phyloP scores from a whole-genome alignment of 192 early-diverging fungal species.

The Backusella parvicylindrica region DNA sequence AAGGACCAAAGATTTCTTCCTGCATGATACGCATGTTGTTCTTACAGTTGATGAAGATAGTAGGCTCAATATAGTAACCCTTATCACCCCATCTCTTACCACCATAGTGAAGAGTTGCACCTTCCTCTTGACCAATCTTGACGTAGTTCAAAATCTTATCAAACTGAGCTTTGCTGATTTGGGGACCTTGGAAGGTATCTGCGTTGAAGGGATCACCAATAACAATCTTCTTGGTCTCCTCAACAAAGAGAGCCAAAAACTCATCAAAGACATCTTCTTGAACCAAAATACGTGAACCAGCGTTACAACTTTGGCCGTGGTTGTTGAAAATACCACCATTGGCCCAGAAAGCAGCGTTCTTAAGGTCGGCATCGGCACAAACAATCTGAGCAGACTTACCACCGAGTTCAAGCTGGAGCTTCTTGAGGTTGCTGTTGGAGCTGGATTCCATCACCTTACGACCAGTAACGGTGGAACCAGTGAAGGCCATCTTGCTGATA shows the following conservation, averaged over 20 bases:
- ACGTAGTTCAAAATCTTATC: conserved; percentile 42
- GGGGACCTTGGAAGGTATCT: conserved; percentile 41
- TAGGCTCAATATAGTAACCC: conserved; percentile 73
- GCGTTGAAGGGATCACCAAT: conserved; percentile 43
- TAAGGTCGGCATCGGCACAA: conserved; percentile 22
- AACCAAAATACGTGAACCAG: conserved; percentile 48
- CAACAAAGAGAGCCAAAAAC: conserved; percentile 7
- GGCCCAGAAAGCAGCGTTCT: not conserved
- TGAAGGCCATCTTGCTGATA: conserved; percentile 57
- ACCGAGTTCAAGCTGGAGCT: conserved; percentile 18
- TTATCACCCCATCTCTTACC: conserved; percentile 38
- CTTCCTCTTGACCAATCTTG: conserved; percentile 14
- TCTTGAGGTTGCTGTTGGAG: conserved; percentile 18
- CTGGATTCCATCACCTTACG: conserved; percentile 2
- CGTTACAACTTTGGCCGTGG: conserved; percentile 49
- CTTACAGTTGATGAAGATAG: conserved; percentile 60
- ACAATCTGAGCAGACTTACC: conserved; percentile 19
- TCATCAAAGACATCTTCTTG: conserved; percentile 47
- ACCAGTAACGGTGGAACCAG: conserved; percentile 32
- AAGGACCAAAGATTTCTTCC: conserved; percentile 87
- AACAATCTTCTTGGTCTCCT: conserved; percentile 26
- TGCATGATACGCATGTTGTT: conserved; percentile 45
- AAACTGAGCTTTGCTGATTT: conserved; percentile 54
- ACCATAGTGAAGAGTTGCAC: conserved; percentile 2
- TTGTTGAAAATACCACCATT: conserved; percentile 40